Percentiles rank a stretch among this genome's conserved stretches.
Evolutionary conservation across 345 rosid species (phyloP).

Genomic region (Capsella bursapastoris): DNA sequence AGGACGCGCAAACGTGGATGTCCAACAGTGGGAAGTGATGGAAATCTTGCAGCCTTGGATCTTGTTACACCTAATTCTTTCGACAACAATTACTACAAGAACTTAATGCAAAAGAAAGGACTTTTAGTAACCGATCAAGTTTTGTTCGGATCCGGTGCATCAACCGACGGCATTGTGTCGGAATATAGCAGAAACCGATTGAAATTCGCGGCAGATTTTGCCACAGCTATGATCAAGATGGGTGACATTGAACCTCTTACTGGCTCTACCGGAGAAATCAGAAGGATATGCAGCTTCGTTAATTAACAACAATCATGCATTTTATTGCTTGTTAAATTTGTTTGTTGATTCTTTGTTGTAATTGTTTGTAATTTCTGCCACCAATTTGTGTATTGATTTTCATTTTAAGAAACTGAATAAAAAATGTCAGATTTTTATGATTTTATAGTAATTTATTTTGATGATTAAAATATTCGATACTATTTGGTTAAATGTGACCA

Average conservation of each 20-base stretch:
- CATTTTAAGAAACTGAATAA: not conserved
- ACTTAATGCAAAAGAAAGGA: conserved; percentile 54
- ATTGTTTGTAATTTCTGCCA: not conserved
- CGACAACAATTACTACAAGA: conserved; percentile 57
- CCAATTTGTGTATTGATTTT: not conserved
- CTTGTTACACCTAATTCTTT: conserved; percentile 54
- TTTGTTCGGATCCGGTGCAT: conserved; percentile 49
- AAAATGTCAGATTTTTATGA: not conserved
- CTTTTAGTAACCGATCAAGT: conserved; percentile 56
- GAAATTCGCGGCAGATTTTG: conserved; percentile 43
- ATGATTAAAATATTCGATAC: not conserved
- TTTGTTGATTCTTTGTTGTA: conserved; percentile 13
- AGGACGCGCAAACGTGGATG: conserved; percentile 44
- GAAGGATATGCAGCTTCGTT: conserved; percentile 44
- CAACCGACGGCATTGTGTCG: conserved; percentile 47
- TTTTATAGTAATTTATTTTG: not conserved
- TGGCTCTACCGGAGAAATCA: conserved; percentile 38
- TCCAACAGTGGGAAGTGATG: conserved; percentile 27
- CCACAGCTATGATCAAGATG: conserved; percentile 55
- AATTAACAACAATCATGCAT: conserved; percentile 5
- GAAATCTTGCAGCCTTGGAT: conserved; percentile 48
- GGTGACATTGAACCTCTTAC: conserved; percentile 44
- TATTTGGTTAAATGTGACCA: not conserved
- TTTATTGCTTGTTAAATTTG: not conserved
- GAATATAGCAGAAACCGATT: conserved; percentile 42